Evolutionary conservation across 495 filamentous ascomycete genomes (phyloP).

Genomic region (Penicillium salamii): DNA sequence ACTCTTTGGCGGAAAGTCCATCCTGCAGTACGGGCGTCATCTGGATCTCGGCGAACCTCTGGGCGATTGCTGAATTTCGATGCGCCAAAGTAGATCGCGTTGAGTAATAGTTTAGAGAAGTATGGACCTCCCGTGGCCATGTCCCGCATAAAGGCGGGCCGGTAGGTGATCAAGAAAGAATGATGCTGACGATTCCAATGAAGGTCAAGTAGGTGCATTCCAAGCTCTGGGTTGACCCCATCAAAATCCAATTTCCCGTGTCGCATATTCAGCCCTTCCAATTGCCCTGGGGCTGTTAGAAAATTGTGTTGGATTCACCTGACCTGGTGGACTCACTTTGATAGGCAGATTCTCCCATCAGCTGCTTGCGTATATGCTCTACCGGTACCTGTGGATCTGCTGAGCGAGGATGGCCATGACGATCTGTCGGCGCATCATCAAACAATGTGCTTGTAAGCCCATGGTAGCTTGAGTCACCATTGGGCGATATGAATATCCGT

Average conservation of each 20-base stretch:
- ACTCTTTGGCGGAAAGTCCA: constrained; percentile 27
- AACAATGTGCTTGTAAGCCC: constrained; percentile 32
- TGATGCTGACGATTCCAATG: constrained; percentile 35
- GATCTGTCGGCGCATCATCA: constrained; percentile 23
- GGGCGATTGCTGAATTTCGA: constrained; percentile 27
- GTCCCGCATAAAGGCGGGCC: constrained; percentile 39
- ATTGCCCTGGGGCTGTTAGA: no score
- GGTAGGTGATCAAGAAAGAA: constrained; percentile 32
- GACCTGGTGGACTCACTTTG: constrained; percentile 28
- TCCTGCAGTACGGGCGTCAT: constrained; percentile 22
- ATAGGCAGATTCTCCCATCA: constrained; percentile 29
- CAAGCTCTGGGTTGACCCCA: constrained; percentile 5
- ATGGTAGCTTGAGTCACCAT: constrained; percentile 31
- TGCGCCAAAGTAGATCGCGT: constrained; percentile 35
- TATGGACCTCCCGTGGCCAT: constrained; percentile 32
- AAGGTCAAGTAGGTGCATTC: constrained; percentile 13
- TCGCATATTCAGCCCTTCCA: constrained; percentile 27
- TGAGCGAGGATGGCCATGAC: constrained; percentile 2
- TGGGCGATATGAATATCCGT: constrained; percentile 21
- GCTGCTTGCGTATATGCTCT: constrained; percentile 16
- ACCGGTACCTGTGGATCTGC: constrained; percentile 9
- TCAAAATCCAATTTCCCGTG: constrained; percentile 17
- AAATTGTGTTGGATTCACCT: no score
- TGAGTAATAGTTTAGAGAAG: constrained; percentile 34
- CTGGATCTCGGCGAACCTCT: constrained; percentile 29